Percentiles rank a stretch among this genome's conserved stretches.
Evolutionary conservation across 2,329 filamentous ascomycete species (phyloP).

Genomic region (Mollisiaceae sp.): DNA sequence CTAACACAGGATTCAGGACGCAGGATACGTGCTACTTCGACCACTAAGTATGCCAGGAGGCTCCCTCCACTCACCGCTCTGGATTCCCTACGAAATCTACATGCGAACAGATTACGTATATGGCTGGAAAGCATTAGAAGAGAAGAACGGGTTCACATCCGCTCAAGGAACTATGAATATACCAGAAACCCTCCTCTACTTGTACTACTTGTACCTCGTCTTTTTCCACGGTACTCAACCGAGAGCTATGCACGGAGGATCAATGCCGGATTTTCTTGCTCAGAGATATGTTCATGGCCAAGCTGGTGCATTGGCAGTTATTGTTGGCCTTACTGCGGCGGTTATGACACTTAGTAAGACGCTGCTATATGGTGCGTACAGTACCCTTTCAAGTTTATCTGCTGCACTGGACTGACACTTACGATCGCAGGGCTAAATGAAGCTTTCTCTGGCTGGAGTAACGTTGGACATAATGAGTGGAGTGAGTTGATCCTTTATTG

Average conservation of each 20-base stretch:
- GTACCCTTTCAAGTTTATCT: conserved; percentile 39
- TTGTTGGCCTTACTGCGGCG: conserved; percentile 63
- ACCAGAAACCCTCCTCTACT: conserved; percentile 63
- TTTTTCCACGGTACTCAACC: too few relatives aligned
- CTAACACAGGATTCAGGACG: conserved; percentile 47
- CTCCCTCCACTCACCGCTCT: conserved; percentile 63
- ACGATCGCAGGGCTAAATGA: conserved; percentile 60
- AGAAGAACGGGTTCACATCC: conserved; percentile 65
- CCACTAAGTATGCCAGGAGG: conserved; percentile 72
- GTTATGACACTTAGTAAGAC: conserved; percentile 73
- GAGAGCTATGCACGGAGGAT: too few relatives aligned
- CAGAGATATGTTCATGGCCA: conserved; percentile 57
- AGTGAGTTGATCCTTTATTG: conserved; percentile 61
- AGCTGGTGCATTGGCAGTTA: conserved; percentile 58
- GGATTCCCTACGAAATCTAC: conserved; percentile 70
- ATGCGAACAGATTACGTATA: conserved; percentile 70
- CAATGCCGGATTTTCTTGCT: conserved; percentile 38
- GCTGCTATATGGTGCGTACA: conserved; percentile 68
- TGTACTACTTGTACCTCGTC: conserved; percentile 64
- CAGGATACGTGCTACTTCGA: conserved; percentile 66
- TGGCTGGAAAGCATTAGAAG: conserved; percentile 65
- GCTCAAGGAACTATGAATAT: conserved; percentile 66
- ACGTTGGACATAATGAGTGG: conserved; percentile 65
- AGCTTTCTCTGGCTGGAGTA: conserved; percentile 61
- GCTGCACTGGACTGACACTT: conserved; percentile 9